phyloP scores from a whole-genome alignment of 169 alveolate genomes.

The Condylostoma magnum region DNA sequence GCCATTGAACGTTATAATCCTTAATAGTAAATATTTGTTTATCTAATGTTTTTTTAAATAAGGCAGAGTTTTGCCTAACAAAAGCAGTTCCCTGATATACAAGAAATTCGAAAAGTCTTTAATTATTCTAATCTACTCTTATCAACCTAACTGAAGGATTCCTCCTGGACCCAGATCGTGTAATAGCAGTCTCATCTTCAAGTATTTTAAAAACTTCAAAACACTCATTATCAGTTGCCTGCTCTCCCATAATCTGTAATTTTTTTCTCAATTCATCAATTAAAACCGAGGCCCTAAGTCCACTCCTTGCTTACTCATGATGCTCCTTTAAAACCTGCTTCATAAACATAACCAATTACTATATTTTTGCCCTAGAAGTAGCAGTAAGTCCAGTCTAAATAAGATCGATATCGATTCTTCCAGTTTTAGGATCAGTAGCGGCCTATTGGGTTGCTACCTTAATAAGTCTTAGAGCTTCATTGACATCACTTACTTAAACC shows the following conservation, averaged over 20 bases:
- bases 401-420: constrained; percentile 95
- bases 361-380: constrained; percentile 43
- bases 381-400: constrained; percentile 87
- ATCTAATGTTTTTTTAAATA: no score
- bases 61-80: no score
- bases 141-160: constrained; percentile 8
- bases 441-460: constrained; percentile 98
- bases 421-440: constrained; percentile 98
- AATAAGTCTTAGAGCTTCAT: constrained; percentile 96
- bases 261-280: constrained; percentile 19
- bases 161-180: background rate
- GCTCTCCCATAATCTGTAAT: constrained; percentile 4
- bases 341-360: background rate
- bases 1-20: no score
- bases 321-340: constrained; percentile 11
- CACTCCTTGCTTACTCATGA: constrained; percentile 16
- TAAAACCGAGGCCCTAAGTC: background rate
- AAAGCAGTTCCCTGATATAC: no score
- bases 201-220: constrained; percentile 16
- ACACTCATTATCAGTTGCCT: constrained; percentile 10
- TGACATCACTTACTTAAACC: constrained; percentile 91
- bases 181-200: constrained; percentile 20
- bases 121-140: background rate
- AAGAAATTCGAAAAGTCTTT: background rate
- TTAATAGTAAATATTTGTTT: no score